Base-by-base conservation (phyloP, 1,139 yeast species). In the Spathaspora sp. region DNA sequence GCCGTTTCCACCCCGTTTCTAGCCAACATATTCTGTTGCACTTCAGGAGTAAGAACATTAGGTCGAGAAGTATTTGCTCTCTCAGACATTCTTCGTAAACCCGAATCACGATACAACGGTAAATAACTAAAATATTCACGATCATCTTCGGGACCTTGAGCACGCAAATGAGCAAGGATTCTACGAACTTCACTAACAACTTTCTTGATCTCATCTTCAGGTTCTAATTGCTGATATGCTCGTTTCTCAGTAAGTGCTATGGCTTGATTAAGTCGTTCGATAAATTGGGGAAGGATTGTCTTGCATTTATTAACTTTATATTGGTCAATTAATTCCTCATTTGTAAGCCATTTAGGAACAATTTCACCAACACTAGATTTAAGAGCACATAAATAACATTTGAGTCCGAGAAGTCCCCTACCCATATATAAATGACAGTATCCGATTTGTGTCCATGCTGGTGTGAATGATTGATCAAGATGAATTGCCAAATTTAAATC, bases 371-470 rank as follows among this genome's bases (percentile, higher is more conserved):
- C 58, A 16, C 62, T 48, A 4, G 69, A 54, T 42, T 60, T 58
- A 27, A 74, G 55, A 1, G 77, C 71, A 31, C 60, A 56, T 23
- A 62, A 51, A 52, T 73, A 73, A 50, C 74, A 67, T 45, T 59
- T 56, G 38, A 74, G 56, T 1, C 75, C 70, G 7, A 64, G 45
- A 27, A 71, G 51, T 39, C 72, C 65, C 36, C 59, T 56, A 2
- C 78, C 78, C 71, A 72, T 66, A 54, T 71, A 73, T 39, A 74
- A 57, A 44, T 72, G 75, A 48, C 77, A 73, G 56, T 72, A 74
- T 4, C 75, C 78, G 47, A 74, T 61, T 56, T 74, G 79, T 23
- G 72, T 61, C 79, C 79, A 74, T 2, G 76, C 78, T 1, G 78
- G 70, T 1, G 72, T 64, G 50, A 67, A 71, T 8, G 68, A 58